These are phyloP conservation scores for Hymenoscyphus albidus DNA, from an alignment of 2,329 filamentous ascomycete species.

Conservation along the genomic window DNA sequence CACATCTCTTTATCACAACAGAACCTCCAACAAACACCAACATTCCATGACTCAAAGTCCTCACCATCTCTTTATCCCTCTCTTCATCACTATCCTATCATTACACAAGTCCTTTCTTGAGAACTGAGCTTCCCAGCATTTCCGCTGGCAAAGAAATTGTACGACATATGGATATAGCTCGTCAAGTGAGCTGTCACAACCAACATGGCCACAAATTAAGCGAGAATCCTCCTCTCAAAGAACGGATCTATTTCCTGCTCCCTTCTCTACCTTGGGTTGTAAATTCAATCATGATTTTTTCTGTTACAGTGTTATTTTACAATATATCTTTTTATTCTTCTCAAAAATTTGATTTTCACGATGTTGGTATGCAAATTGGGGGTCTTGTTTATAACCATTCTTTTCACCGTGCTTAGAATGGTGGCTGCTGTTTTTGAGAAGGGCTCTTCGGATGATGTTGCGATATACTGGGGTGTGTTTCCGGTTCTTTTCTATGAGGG, in stretches of 20 bases:
- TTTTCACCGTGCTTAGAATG: background rate
- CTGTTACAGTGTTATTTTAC: no score
- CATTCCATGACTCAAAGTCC: background rate
- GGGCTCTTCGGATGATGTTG: background rate
- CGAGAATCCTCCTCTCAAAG: no score
- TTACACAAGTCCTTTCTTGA: no score
- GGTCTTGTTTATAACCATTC: background rate
- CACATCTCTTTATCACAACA: background rate
- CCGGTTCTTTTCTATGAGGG: no score
- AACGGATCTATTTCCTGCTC: no score
- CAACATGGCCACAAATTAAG: no score
- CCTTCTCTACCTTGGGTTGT: no score
- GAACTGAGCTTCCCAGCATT: no score
- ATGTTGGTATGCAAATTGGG: background rate
- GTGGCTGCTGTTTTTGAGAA: background rate
- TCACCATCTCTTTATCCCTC: background rate
- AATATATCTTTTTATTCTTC: background rate
- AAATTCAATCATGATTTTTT: background rate
- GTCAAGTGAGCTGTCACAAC: no score
- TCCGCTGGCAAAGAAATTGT: no score
- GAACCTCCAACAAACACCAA: background rate
- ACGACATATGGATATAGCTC: no score
- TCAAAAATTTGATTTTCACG: background rate
- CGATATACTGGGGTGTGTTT: background rate
- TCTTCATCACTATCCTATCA: background rate